A percentile compares a stretch with the other conserved stretches of the same genome.
These are phyloP conservation scores for Neohortaea acidophila DNA, from an alignment of 495 filamentous ascomycete genomes.

Conservation along the genomic window DNA sequence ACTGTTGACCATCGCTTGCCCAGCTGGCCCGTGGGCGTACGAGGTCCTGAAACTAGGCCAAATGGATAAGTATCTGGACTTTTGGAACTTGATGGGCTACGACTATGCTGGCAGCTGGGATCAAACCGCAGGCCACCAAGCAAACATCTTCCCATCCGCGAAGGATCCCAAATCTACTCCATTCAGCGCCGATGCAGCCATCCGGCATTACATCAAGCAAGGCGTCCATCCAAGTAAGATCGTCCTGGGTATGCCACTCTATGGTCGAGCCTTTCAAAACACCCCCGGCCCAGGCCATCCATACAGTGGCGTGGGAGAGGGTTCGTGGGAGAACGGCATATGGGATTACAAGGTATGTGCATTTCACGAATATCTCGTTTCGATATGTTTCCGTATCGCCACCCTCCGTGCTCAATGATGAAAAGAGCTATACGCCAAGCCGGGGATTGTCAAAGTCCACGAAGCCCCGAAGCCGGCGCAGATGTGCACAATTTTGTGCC, in stretches of 20 bases:
- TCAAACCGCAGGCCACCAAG: slow-evolving; percentile 49
- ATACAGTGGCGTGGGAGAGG: slow-evolving; percentile 51
- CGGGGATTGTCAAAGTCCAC: no score
- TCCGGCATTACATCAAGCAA: slow-evolving; percentile 51
- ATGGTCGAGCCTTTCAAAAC: slow-evolving; percentile 61
- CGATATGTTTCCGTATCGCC: no score
- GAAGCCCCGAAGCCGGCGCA: no score
- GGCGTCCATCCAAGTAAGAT: slow-evolving; percentile 50
- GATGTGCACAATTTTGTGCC: no score
- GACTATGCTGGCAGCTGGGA: slow-evolving; percentile 47
- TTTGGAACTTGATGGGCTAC: slow-evolving; percentile 55
- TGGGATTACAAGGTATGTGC: slow-evolving; percentile 50
- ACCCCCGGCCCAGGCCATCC: slow-evolving; percentile 55
- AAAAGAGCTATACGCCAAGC: neutral
- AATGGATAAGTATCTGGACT: slow-evolving; percentile 67
- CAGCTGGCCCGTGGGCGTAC: slow-evolving; percentile 51
- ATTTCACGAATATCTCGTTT: neutral
- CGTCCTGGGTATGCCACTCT: slow-evolving; percentile 66
- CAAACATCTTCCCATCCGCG: slow-evolving; percentile 49
- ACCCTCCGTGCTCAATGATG: no score
- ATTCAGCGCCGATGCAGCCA: slow-evolving; percentile 52
- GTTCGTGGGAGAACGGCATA: slow-evolving; percentile 56
- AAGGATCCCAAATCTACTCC: slow-evolving; percentile 44
- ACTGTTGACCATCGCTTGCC: slow-evolving; percentile 60
- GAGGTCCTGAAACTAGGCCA: slow-evolving; percentile 44